Evolutionary conservation across 306 rosid genomes (phyloP), one percentile per base, ranked within the genome.

Genomic region (Quillaja saponaria): DNA sequence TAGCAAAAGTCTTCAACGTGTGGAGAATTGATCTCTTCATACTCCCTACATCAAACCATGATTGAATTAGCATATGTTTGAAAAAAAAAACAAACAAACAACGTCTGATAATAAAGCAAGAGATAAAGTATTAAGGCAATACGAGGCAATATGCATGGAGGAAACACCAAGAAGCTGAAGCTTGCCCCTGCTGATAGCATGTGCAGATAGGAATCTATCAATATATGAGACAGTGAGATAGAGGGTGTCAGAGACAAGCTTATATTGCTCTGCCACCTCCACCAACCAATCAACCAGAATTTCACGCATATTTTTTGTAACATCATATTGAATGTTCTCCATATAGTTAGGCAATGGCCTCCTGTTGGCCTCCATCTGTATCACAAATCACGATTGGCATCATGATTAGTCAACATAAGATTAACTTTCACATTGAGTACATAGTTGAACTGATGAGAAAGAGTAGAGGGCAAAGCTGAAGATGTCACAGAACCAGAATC

Each of bases 121-220:
- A n/a, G n/a, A n/a, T n/a, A n/a, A n/a, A n/a, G n/a, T n/a, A 18
- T 19, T 31, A 44, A 49, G 64, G 20, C 39, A 31, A 12, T 71
- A 80, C 81, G 71, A 71, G 57, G 84, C 81, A 71, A 71, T 55
- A 34, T 71, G 61, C 84, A 80, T 71, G 67, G 73, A 71, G 33
- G 69, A 58, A 60, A 77, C 83, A 16, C 81, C 86, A 25, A 81
- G 73, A 47, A 81, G 83, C 67, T 81, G 86, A 10, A 81, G 70
- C 56, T 59, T 68, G 35, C 19, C 54, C 51, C 33, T 62, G 55
- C 48, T 45, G 67, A 81, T 28, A 19, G 54, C 55, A 45, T 56
- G 49, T 0, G 63, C 25, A 42, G 86, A 77, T 13, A 81, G 69
- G 68, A 58, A 77, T 46, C 80, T 68, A 71, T 81, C 83, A 13